Percentiles rank a stretch among this genome's conserved stretches.
These are phyloP conservation scores for Epichloe gansuensis DNA, from an alignment of 2,329 filamentous ascomycete species.

Conservation along the genomic window DNA sequence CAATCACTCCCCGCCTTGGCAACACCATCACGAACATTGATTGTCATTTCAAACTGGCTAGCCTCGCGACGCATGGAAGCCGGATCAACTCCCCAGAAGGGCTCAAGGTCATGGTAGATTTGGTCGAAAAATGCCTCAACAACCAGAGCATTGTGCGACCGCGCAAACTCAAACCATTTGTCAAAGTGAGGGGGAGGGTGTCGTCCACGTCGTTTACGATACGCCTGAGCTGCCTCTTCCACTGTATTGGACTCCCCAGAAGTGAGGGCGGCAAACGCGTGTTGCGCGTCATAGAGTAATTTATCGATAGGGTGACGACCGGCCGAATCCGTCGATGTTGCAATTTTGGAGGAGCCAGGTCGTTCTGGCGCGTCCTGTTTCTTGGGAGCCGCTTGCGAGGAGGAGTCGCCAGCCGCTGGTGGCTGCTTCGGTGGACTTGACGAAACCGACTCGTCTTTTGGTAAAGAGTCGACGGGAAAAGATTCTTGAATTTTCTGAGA, in stretches of 20 bases:
- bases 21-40: constrained; percentile 40
- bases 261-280: constrained; percentile 25
- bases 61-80: constrained; percentile 38
- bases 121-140: constrained; percentile 53
- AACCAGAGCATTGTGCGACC: constrained; percentile 37
- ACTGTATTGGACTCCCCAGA: constrained; percentile 36
- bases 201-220: constrained; percentile 43
- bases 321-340: neutral
- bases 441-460: neutral
- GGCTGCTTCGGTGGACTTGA: neutral
- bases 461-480: neutral
- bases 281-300: constrained; percentile 34
- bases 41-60: constrained; percentile 45
- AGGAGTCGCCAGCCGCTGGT: neutral
- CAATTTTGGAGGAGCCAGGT: neutral
- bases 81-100: constrained; percentile 42
- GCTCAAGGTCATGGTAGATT: constrained; percentile 47
- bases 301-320: constrained; percentile 37
- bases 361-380: constrained; percentile 1
- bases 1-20: constrained; percentile 39
- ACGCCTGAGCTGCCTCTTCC: constrained; percentile 41
- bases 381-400: neutral
- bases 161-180: constrained; percentile 45
- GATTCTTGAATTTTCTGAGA: neutral
- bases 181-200: constrained; percentile 52